Base-by-base conservation (phyloP, 495 filamentous ascomycete genomes). In the Aspergillus campestris region DNA sequence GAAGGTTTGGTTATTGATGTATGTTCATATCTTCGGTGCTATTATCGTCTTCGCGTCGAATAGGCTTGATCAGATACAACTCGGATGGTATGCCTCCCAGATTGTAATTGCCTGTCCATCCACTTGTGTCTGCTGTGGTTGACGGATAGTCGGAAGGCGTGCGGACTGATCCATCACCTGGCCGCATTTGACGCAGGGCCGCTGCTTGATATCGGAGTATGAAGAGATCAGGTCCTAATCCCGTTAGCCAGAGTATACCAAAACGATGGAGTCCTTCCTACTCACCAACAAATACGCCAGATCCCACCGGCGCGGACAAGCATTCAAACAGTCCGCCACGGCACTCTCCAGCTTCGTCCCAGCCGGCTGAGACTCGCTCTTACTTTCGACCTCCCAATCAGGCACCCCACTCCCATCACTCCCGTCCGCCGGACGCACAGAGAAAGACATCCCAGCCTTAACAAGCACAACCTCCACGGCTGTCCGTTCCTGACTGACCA, bases 221-320 rank as follows among this genome's bases (percentile, higher is more conserved):
- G 70, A 65, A 34, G 60, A 55, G 7, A 68, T 61, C 63, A 68
- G 65, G 38, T 70, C 65, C 66, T 70, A 42, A 7, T 12, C 5
- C 2, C 35, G 10, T 36, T 34, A 44, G 32, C 14, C 13, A 13
- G n/a, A 7, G 3, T n/a, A 34, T n/a, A 13, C 28, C 44, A n/a
- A 27, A 3, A 7, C 24, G 34, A 13, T 13, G 40, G 12, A n/a
- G 0, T 31, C n/a, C 11, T 6, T 12, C 6, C n/a, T 40, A 60
- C 66, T 52, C 51, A 73, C 69, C 37, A 73, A 45, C 40, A 73
- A 54, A 51, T 61, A 66, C 14, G 55, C 40, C 24, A 73, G 59
- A 50, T 73, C 66, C 69, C 69, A 73, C 40, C 69, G 65, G 14
- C 62, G 56, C 5, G 63, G 38, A 14, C 69, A 57, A 0, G 61